A percentile compares a stretch with the other conserved stretches of the same genome.
Evolutionary conservation across 1,139 yeast species (phyloP).

Genomic region (Geotrichum reessii): DNA sequence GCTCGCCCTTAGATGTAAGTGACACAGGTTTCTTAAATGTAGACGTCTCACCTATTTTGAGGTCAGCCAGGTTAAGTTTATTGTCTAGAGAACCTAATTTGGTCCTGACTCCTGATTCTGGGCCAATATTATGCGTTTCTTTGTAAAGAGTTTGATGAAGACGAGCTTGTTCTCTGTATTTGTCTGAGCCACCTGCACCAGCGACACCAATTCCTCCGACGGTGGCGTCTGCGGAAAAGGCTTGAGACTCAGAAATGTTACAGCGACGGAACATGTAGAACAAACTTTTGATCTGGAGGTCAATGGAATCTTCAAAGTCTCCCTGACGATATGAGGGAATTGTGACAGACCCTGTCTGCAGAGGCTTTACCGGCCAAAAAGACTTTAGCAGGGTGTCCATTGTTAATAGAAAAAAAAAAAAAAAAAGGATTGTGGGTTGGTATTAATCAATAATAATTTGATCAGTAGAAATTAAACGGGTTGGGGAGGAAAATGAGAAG

Average conservation of each 20-base stretch:
- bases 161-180: slow-evolving; percentile 15
- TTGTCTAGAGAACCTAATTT: slow-evolving; percentile 6
- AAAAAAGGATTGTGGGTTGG: not conserved
- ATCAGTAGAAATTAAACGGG: not conserved
- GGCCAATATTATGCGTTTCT: not conserved
- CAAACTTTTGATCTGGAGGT: slow-evolving; percentile 53
- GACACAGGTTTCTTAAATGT: not conserved
- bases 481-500: not conserved
- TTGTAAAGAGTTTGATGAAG: slow-evolving; percentile 1
- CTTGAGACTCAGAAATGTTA: slow-evolving; percentile 42
- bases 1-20: slow-evolving; percentile 14
- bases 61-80: slow-evolving; percentile 10
- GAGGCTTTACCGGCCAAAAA: slow-evolving; percentile 13
- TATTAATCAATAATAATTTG: not conserved
- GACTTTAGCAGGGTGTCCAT: slow-evolving; percentile 18
- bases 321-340: slow-evolving; percentile 34
- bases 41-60: not conserved
- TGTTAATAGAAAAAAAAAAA: no score
- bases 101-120: not conserved
- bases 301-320: slow-evolving; percentile 48
- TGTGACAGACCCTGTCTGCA: not conserved
- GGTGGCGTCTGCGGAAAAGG: slow-evolving; percentile 26
- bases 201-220: slow-evolving; percentile 19
- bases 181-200: slow-evolving; percentile 19
- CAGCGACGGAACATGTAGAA: slow-evolving; percentile 53